Evolutionary conservation across 2,329 filamentous ascomycete genomes (phyloP).

Genomic region (Beauveria varroae): DNA sequence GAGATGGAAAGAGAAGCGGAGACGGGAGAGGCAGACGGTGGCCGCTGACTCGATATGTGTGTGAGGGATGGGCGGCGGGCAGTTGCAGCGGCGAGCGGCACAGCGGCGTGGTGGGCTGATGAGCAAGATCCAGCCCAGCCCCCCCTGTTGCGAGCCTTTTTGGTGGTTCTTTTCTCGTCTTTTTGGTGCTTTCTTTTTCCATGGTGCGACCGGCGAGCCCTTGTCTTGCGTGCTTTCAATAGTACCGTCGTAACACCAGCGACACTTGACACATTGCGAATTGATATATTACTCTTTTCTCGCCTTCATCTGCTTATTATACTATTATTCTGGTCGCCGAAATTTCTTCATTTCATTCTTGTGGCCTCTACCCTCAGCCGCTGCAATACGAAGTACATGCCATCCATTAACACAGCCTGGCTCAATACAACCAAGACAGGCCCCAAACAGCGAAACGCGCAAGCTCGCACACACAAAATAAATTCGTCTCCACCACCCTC

Average conservation of each 20-base stretch:
- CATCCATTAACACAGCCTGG: background rate
- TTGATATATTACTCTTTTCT: no score
- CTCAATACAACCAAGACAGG: background rate
- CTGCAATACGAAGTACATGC: background rate
- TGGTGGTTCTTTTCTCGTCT: background rate
- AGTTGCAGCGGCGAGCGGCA: background rate
- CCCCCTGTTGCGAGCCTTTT: conserved; percentile 1
- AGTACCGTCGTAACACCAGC: no score
- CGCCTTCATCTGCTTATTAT: no score
- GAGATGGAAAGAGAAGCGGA: conserved; percentile 2
- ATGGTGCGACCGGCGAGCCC: background rate
- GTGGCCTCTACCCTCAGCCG: background rate
- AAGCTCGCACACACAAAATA: background rate
- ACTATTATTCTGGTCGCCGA: no score
- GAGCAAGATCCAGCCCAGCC: background rate
- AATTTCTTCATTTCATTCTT: background rate
- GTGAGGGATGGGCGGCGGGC: background rate
- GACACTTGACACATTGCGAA: no score
- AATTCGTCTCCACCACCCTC: background rate
- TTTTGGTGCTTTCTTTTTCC: background rate
- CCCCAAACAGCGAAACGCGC: background rate
- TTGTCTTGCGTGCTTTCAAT: background rate
- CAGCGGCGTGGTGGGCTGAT: background rate
- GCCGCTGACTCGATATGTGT: conserved; percentile 4
- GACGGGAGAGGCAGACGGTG: background rate